Percentiles rank a stretch among this genome's conserved stretches.
Conservation (phyloP, 352 stramenopile genomes). For the Phytophthora aleatoria region DNA sequence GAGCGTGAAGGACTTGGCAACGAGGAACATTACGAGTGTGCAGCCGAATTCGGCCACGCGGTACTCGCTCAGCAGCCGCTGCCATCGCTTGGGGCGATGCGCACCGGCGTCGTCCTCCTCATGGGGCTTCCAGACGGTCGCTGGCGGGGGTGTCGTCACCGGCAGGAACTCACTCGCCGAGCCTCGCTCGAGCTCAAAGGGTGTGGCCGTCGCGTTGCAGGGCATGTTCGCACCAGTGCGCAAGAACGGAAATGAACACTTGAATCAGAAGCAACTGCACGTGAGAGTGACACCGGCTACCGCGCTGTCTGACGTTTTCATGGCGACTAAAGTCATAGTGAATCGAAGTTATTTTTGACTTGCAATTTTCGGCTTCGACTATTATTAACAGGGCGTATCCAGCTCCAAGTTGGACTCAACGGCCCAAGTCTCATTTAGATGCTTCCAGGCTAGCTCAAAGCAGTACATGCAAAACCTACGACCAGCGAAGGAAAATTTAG, state of each 20-base stretch:
- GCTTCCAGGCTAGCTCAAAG: too few species aligned
- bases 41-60: constrained; percentile 36
- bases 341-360: neutral
- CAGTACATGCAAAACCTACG: too few species aligned
- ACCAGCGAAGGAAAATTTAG: too few species aligned
- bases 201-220: neutral
- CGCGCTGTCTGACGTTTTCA: neutral
- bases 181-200: constrained; percentile 19
- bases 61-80: constrained; percentile 27
- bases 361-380: constrained; percentile 3
- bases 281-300: neutral
- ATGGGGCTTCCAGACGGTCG: constrained; percentile 23
- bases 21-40: constrained; percentile 32
- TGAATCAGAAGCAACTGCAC: constrained; percentile 23
- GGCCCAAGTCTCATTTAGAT: neutral
- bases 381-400: too few species aligned
- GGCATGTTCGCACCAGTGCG: constrained; percentile 13
- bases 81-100: constrained; percentile 16
- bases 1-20: constrained; percentile 30
- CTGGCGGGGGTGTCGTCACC: constrained; percentile 17
- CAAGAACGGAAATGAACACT: constrained; percentile 18
- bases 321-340: neutral
- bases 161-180: constrained; percentile 19
- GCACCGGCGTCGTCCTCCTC: constrained; percentile 19
- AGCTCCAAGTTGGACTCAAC: neutral